Evolutionary conservation across 768 basidiomycete species (phyloP), one percentile per base, ranked within the genome.

Genomic region (Pleurotus djamor): DNA sequence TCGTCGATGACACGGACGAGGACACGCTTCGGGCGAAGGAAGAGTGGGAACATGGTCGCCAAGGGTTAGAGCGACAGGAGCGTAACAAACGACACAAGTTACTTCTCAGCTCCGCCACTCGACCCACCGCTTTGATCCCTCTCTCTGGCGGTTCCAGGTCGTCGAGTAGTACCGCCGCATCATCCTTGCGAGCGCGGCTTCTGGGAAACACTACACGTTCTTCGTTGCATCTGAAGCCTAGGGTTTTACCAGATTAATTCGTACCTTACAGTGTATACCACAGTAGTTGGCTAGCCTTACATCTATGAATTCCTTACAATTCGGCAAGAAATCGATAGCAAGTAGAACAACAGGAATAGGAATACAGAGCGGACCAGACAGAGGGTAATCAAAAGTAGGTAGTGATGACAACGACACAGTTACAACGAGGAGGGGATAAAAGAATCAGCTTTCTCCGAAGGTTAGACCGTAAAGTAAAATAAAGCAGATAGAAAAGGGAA

Each of bases 1-100:
- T 97, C 4, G 72, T 89, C 3, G 84, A 80, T 57, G 88, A 88
- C 45, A 85, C 88, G 52, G 82, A 82, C n/a, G 80, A 81, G 55
- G 77, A 79, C 13, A 79, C 76, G 60, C 73, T 81, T 37, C 82
- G 83, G 57, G 92, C 91, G 12, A 85, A 83, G 58, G 77, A 81
- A 57, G 78, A 83, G 65, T 90, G 91, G 88, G 69, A 72, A 57
- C 77, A 69, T 68, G 83, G 78, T 36, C 78, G 82, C 65, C 72
- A 73, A 58, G 82, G 84, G 36, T 65, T 83, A 37, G 74, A 73
- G 37, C 69, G 69, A 13, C 73, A 74, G 41, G 78, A 81, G 36
- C 73, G 69, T 51, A 68, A 67, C 12, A 87, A 87, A 68, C 78
- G 79, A 54, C 80, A 81, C 55, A 83, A 75, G 63, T 59, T 81